Evolutionary conservation across 495 filamentous ascomycete genomes (phyloP).

Genomic region (Aspergillus avenaceus): DNA sequence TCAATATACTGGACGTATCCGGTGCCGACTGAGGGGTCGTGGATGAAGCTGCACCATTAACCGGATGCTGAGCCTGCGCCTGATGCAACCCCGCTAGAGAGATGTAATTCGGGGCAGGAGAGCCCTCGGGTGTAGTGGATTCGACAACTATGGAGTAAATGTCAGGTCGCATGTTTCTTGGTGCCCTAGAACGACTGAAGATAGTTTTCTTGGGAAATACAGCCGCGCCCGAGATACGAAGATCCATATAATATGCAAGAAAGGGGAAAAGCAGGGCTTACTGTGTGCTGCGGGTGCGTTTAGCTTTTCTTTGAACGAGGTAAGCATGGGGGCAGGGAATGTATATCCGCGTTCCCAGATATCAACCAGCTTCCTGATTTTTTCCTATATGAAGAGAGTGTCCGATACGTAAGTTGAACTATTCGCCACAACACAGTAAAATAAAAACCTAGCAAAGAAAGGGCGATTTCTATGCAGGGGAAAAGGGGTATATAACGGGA

Average conservation of each 20-base stretch:
- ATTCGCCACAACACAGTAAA: conserved; percentile 27
- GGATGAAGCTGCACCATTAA: conserved; percentile 33
- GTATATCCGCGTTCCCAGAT: conserved; percentile 97
- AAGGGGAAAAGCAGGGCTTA: conserved; percentile 47
- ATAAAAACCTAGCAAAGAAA: conserved; percentile 8
- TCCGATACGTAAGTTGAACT: conserved; percentile 48
- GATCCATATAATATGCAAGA: background rate
- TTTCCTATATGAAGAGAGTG: conserved; percentile 66
- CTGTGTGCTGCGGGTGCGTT: conserved; percentile 54
- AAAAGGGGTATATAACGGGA: conserved; percentile 24
- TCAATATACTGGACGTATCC: conserved; percentile 71
- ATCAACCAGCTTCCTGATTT: conserved; percentile 91
- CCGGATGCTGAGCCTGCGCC: conserved; percentile 28
- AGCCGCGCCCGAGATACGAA: conserved; percentile 2
- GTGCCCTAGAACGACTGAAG: background rate
- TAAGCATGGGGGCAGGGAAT: conserved; percentile 79
- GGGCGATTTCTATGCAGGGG: conserved; percentile 18
- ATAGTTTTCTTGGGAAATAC: background rate
- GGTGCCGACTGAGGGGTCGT: conserved; percentile 35
- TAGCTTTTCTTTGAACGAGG: conserved; percentile 81
- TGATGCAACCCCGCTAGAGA: conserved; percentile 24
- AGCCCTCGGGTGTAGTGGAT: conserved; percentile 79
- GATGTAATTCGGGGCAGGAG: conserved; percentile 60
- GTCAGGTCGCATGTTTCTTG: conserved; percentile 18
- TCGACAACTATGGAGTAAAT: conserved; percentile 44